phyloP scores from a whole-genome alignment of 73 alveolate species.

The Symbiodinium pilosum region DNA sequence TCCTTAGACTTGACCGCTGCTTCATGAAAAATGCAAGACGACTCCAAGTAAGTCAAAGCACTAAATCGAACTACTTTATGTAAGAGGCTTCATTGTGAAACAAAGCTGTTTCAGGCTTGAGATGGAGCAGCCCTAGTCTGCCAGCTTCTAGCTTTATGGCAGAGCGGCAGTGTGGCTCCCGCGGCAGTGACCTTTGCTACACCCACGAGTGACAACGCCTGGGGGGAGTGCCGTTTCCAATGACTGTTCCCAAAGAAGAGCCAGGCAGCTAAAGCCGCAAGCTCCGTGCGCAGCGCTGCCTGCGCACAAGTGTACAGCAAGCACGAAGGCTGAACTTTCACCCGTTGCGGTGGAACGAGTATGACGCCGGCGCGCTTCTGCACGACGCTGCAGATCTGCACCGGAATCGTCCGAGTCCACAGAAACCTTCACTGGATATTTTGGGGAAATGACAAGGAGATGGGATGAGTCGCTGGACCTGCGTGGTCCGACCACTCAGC shows the following conservation, averaged over 20 bases:
- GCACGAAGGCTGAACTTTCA: too few species aligned
- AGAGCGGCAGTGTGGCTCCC: background rate
- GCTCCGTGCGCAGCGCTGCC: conserved; percentile 2
- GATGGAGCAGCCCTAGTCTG: too few species aligned
- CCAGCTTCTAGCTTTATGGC: too few species aligned
- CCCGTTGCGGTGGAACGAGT: too few species aligned
- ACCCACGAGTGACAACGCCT: background rate
- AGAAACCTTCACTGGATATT: background rate
- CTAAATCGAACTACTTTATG: too few species aligned
- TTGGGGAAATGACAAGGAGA: too few species aligned
- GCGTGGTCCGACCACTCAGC: background rate
- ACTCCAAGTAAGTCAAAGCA: too few species aligned
- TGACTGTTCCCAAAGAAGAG: background rate
- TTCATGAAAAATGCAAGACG: too few species aligned
- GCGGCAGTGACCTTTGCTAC: conserved; percentile 7
- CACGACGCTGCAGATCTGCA: background rate
- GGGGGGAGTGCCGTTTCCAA: background rate
- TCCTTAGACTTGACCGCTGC: background rate
- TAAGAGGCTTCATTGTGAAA: too few species aligned
- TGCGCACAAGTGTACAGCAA: background rate
- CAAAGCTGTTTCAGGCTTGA: too few species aligned
- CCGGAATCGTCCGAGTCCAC: background rate
- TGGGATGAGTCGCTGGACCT: background rate
- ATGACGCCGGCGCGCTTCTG: too few species aligned
- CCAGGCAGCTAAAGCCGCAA: background rate